These are phyloP conservation scores for Xylariaceae sp. DNA, from an alignment of 2,329 filamentous ascomycete species.

Conservation along the genomic window DNA sequence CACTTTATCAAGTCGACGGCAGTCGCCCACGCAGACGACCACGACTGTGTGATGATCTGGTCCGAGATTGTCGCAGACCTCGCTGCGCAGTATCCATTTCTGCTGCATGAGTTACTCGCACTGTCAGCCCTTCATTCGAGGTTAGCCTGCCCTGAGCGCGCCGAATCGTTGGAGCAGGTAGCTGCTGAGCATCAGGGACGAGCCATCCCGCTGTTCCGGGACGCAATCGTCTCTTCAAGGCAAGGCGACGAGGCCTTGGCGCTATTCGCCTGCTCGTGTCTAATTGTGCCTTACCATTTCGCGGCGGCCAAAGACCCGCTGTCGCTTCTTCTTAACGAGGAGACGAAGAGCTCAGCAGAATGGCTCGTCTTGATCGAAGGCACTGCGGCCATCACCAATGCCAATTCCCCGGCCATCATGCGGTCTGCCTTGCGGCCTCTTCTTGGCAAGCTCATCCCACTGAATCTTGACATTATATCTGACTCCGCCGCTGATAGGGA, in stretches of 20 bases:
- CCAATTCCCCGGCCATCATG: constrained; percentile 7
- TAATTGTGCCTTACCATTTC: constrained; percentile 21
- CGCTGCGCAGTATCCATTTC: constrained; percentile 16
- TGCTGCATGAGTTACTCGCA: constrained; percentile 21
- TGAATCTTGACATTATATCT: constrained; percentile 6
- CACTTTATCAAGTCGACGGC: constrained; percentile 17
- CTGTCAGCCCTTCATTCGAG: constrained; percentile 18
- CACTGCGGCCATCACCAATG: constrained; percentile 12
- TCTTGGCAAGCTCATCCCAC: constrained; percentile 12
- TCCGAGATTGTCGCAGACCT: constrained; percentile 13
- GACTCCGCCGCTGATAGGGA: constrained; percentile 10
- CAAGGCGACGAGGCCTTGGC: constrained; percentile 2
- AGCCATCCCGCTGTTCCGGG: constrained; percentile 17
- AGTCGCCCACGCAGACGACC: constrained; percentile 15
- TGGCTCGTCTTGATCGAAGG: constrained; percentile 22
- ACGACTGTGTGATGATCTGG: constrained; percentile 12
- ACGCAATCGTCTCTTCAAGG: constrained; percentile 8
- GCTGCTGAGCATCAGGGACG: constrained; percentile 19
- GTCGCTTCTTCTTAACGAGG: constrained; percentile 17
- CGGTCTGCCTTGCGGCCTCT: constrained; percentile 11
- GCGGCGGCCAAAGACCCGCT: constrained; percentile 15
- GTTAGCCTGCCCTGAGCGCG: constrained; percentile 6
- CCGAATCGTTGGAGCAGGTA: constrained; percentile 7
- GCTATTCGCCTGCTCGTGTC: constrained; percentile 20
- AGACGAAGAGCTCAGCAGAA: constrained; percentile 15